A percentile compares a stretch with the other conserved stretches of the same genome.
These are phyloP conservation scores for Hemerocallis citrina DNA, from an alignment of 106 monocot genomes.

Conservation along the genomic window DNA sequence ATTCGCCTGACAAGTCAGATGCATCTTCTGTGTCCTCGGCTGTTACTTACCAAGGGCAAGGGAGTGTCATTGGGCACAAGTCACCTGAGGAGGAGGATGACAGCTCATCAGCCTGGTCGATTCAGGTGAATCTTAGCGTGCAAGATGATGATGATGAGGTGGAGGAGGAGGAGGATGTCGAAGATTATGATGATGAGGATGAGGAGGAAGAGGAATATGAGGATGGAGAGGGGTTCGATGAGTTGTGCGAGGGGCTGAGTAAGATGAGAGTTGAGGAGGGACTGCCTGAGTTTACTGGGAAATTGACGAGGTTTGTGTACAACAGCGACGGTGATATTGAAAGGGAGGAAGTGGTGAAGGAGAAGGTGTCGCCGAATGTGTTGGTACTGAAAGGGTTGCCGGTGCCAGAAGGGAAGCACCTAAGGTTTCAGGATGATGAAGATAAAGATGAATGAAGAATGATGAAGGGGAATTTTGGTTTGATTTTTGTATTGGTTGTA, in stretches of 20 bases:
- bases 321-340: conserved; percentile 48
- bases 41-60: conserved; percentile 41
- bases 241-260: conserved; percentile 47
- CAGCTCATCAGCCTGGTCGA: conserved; percentile 65
- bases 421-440: conserved; percentile 77
- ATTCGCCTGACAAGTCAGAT: conserved; percentile 62
- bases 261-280: conserved; percentile 35
- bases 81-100: conserved; percentile 21
- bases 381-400: conserved; percentile 48
- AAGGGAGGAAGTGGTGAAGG: conserved; percentile 49
- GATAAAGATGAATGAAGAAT: conserved; percentile 9
- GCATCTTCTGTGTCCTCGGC: conserved; percentile 18
- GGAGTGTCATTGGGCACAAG: conserved; percentile 17
- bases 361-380: conserved; percentile 19
- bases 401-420: conserved; percentile 55
- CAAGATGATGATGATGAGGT: conserved; percentile 15
- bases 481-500: neutral
- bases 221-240: conserved; percentile 27
- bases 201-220: conserved; percentile 8
- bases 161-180: conserved; percentile 1
- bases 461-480: neutral
- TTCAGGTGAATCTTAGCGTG: conserved; percentile 43
- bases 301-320: conserved; percentile 72
- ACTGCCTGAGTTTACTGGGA: conserved; percentile 47
- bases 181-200: conserved; percentile 1